These are phyloP conservation scores for Pistacia vera DNA, from an alignment of 345 rosid genomes.

Conservation along the genomic window DNA sequence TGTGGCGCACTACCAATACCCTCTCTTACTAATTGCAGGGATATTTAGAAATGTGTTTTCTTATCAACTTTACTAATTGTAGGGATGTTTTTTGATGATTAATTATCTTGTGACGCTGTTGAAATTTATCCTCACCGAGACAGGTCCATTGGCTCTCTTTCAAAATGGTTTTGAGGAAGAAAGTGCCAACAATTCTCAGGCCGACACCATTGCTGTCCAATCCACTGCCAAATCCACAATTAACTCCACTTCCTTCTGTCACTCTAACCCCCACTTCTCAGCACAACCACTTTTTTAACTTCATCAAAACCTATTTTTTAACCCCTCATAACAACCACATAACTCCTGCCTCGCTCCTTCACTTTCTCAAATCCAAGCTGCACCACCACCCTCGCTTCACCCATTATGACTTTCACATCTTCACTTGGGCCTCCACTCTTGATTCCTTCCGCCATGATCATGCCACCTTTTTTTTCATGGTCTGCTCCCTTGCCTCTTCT, in stretches of 20 bases:
- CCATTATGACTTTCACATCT: constrained; percentile 75
- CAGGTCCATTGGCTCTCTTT: too few species aligned
- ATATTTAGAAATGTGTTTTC: not conserved
- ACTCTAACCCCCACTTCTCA: constrained; percentile 60
- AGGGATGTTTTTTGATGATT: not conserved
- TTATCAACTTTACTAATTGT: not conserved
- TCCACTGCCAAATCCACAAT: constrained; percentile 50
- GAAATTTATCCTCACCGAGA: not conserved
- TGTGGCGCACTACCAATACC: constrained; percentile 64
- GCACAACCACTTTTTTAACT: constrained; percentile 44
- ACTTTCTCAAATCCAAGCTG: constrained; percentile 71
- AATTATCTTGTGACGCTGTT: not conserved
- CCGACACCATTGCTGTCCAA: constrained; percentile 30
- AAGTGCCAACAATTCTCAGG: constrained; percentile 42
- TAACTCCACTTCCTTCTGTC: constrained; percentile 50
- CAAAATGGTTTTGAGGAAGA: constrained; percentile 37
- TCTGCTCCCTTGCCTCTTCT: constrained; percentile 62
- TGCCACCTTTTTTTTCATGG: constrained; percentile 79
- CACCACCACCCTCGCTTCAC: constrained; percentile 73
- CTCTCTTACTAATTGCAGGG: too few species aligned
- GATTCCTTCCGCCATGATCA: constrained; percentile 87
- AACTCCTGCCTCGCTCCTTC: constrained; percentile 56
- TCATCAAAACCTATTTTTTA: constrained; percentile 58
- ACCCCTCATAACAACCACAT: constrained; percentile 40
- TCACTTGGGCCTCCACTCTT: constrained; percentile 73